Percentiles rank a stretch among this genome's conserved stretches.
Conservation (phyloP, 352 stramenopile genomes). For the Phytophthora agathidicida region DNA sequence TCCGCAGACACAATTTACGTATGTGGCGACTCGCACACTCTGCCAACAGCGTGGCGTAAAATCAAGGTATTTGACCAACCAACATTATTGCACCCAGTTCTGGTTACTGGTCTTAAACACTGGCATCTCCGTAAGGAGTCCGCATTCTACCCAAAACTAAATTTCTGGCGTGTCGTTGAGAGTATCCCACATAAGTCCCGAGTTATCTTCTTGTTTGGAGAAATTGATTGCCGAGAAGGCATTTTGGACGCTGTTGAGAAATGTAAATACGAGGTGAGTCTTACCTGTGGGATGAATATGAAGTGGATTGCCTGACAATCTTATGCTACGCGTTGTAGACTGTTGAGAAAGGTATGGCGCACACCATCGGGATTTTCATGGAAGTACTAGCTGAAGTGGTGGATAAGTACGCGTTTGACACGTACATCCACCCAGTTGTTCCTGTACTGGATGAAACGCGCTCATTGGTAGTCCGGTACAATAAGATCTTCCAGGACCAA, state of each 20-base stretch:
- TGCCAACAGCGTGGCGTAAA: slow-evolving; percentile 88
- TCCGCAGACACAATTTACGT: slow-evolving; percentile 67
- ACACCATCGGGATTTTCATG: slow-evolving; percentile 88
- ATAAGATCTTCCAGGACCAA: slow-evolving; percentile 57
- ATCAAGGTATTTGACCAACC: slow-evolving; percentile 31
- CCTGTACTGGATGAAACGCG: slow-evolving; percentile 91
- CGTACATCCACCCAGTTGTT: slow-evolving; percentile 87
- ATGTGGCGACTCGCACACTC: slow-evolving; percentile 93
- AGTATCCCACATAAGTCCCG: slow-evolving; percentile 57
- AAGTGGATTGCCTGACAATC: background rate
- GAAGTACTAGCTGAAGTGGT: slow-evolving; percentile 54
- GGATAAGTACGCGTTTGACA: slow-evolving; percentile 65
- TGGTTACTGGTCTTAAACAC: slow-evolving; percentile 94
- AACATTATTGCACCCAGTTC: slow-evolving; percentile 56
- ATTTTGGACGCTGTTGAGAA: slow-evolving; percentile 89
- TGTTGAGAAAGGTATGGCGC: slow-evolving; percentile 79
- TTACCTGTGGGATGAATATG: background rate
- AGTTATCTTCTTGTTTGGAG: slow-evolving; percentile 93
- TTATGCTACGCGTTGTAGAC: slow-evolving; percentile 36
- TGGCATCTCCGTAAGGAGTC: slow-evolving; percentile 90
- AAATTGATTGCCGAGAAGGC: slow-evolving; percentile 96
- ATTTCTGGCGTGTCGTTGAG: slow-evolving; percentile 83
- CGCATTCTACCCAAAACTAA: slow-evolving; percentile 92
- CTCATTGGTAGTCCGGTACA: slow-evolving; percentile 85
- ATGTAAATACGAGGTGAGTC: slow-evolving; percentile 80